Base-by-base conservation (phyloP, 2,329 filamentous ascomycete species). In the Fusarium setosum region DNA sequence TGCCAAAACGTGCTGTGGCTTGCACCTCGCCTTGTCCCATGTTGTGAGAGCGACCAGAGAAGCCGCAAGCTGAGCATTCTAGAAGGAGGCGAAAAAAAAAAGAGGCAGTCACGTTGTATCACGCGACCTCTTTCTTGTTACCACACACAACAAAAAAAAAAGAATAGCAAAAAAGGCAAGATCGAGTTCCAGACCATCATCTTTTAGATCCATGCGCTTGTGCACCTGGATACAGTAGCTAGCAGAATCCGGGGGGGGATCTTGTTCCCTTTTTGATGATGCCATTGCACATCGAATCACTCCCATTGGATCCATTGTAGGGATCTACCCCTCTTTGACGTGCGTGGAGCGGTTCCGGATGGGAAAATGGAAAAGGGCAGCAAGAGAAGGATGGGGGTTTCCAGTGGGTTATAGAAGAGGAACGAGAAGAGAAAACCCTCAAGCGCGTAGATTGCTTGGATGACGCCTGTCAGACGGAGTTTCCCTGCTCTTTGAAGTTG, bases 71-170 rank as follows among this genome's bases (percentile, higher is more conserved):
- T n/a, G n/a, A 7, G 42, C 6, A 26, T 47, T 47, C 42, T 47
- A 47, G 42, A 47, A 47, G 26, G 18, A 12, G 6, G 20, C 12
- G 17, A 37, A 38, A 5, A 17, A 12, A 32, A 32, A 31, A 26
- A 18, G 20, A 21, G 20, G 24, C 34, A 21, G n/a, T n/a, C 42
- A 35, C 26, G 41, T 41, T 11, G 53, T 40, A 55, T 53, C 59
- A 66, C 63, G 63, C 54, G 59, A 67, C 59, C 63, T 56, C 37
- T 31, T 49, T 56, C 41, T 56, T 44, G 48, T 34, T 21, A 23
- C 24, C 24, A 26, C 24, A 26, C 24, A 26, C 24, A 10, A 10
- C 24, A 32, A 18, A 37, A 15, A 49, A 38, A 34, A 32, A 44
- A 37, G 11, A 44, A 37, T n/a, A 49, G 34, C 29, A 32, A 44